phyloP scores from a whole-genome alignment of 768 basidiomycete species.

The Termitomyces sp. region DNA sequence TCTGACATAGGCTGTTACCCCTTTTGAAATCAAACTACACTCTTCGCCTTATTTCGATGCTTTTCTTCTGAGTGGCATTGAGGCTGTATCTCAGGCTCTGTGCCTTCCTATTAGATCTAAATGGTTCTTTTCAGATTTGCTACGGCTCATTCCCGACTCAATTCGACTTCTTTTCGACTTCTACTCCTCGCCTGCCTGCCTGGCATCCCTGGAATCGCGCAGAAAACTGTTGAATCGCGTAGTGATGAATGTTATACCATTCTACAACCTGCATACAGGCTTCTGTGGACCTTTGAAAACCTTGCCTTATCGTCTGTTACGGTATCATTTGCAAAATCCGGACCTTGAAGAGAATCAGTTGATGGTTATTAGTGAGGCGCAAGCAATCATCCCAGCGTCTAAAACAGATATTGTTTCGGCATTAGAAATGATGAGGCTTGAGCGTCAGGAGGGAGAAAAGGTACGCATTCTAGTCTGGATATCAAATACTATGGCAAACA shows the following conservation, averaged over 20 bases:
- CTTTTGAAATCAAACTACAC: conserved; percentile 24
- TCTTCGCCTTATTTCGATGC: conserved; percentile 35
- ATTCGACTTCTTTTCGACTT: conserved; percentile 36
- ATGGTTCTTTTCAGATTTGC: conserved; percentile 46
- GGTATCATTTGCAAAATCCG: conserved; percentile 36
- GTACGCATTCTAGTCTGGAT: conserved; percentile 16
- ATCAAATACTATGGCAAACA: neutral
- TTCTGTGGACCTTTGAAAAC: conserved; percentile 27
- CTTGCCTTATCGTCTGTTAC: conserved; percentile 34
- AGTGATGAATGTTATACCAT: conserved; percentile 25
- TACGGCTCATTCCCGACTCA: conserved; percentile 35
- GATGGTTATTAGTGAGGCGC: conserved; percentile 16
- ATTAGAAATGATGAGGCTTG: conserved; percentile 32
- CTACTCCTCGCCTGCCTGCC: conserved; percentile 35
- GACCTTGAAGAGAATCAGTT: conserved; percentile 33
- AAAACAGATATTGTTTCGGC: conserved; percentile 31
- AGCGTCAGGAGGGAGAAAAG: conserved; percentile 29
- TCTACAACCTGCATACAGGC: conserved; percentile 21
- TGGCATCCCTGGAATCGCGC: conserved; percentile 26
- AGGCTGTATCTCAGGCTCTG: conserved; percentile 37
- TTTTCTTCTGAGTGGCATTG: conserved; percentile 42
- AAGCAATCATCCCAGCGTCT: conserved; percentile 17
- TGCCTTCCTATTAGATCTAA: conserved; percentile 37
- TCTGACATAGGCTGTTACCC: conserved; percentile 18
- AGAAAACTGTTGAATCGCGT: conserved; percentile 36